Percentiles rank a stretch among this genome's conserved stretches.
phyloP scores from a whole-genome alignment of 495 filamentous ascomycete species.

The Tuber melanosporum region DNA sequence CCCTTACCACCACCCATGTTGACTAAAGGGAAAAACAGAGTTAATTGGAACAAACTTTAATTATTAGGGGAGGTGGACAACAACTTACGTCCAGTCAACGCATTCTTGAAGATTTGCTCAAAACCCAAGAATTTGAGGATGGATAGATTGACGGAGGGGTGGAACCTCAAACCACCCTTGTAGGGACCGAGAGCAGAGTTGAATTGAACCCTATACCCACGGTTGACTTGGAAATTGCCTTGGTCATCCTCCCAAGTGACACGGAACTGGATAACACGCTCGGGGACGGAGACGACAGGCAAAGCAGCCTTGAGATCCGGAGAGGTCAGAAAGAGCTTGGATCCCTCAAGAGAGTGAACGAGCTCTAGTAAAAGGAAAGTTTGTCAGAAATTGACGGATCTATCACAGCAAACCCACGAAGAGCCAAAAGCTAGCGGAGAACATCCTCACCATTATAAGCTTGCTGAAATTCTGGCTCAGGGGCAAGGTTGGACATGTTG shows the following conservation, averaged over 20 bases:
- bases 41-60: slow-evolving; percentile 18
- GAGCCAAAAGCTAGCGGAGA: slow-evolving; percentile 5
- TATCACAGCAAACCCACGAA: background rate
- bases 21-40: slow-evolving; percentile 48
- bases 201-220: slow-evolving; percentile 96
- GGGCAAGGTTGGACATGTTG: slow-evolving; percentile 74
- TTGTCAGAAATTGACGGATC: slow-evolving; percentile 24
- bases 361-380: slow-evolving; percentile 58
- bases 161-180: slow-evolving; percentile 95
- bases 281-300: slow-evolving; percentile 79
- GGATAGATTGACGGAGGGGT: slow-evolving; percentile 92
- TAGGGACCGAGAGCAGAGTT: slow-evolving; percentile 96
- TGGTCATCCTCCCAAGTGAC: slow-evolving; percentile 95
- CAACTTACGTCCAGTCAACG: slow-evolving; percentile 81
- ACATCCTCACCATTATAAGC: slow-evolving; percentile 76
- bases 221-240: slow-evolving; percentile 83
- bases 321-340: slow-evolving; percentile 83
- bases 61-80: background rate
- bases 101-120: slow-evolving; percentile 99
- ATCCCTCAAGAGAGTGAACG: slow-evolving; percentile 84
- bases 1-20: slow-evolving; percentile 98
- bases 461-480: slow-evolving; percentile 97
- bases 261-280: slow-evolving; percentile 95
- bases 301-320: slow-evolving; percentile 92
- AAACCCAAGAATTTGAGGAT: slow-evolving; percentile 98